Base-by-base conservation (phyloP, 495 filamentous ascomycete species). In the Daldinia caldariorum region DNA sequence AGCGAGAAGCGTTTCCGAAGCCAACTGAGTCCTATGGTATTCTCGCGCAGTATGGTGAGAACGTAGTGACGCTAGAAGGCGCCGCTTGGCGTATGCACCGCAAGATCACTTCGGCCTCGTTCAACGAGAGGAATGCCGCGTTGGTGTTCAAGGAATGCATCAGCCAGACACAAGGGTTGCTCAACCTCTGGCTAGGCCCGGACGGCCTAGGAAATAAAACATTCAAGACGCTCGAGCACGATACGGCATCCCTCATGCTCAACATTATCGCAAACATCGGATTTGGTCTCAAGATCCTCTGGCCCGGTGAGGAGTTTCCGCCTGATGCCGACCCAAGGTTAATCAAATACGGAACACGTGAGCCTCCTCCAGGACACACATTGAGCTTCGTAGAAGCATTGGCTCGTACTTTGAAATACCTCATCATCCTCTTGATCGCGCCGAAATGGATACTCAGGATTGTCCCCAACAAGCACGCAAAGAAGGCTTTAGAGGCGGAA, bases 41-140 rank as follows among this genome's bases (percentile, higher is more conserved):
- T n/a, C 75, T 92, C 34, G 78, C 83, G 18, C 80, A 91, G 50
- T 92, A 87, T 71, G 90, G 90, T 31, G 75, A 78, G 12, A 92
- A 89, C 72, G 82, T 92, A 4, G 81, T 92, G 26, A 86, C 84
- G 0, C 85, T 88, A 10, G 89, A 92, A 72, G 89, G 88, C 16
- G 68, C 80, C 14, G 53, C 79, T 8, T 93, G 90, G 90, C 82
- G 87, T 54, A 81, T 85, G 76, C 90, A 92, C 75, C 84, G 90
- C 55, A 91, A 89, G 76, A 84, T 89, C 20, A 89, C 88, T 0
- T 84, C 87, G 31, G 87, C 89, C 20, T 86, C 87, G 20, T 92
- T 92, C 75, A 88, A 88, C 51, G 90, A 92, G 79, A 89, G 84
- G 79, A 92, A 91, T 77, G 90, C 90, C 58, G 83, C 83, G 3